A percentile compares a stretch with the other conserved stretches of the same genome.
phyloP scores from a whole-genome alignment of 2,329 filamentous ascomycete species.

The Exophiala lecanii-corni region DNA sequence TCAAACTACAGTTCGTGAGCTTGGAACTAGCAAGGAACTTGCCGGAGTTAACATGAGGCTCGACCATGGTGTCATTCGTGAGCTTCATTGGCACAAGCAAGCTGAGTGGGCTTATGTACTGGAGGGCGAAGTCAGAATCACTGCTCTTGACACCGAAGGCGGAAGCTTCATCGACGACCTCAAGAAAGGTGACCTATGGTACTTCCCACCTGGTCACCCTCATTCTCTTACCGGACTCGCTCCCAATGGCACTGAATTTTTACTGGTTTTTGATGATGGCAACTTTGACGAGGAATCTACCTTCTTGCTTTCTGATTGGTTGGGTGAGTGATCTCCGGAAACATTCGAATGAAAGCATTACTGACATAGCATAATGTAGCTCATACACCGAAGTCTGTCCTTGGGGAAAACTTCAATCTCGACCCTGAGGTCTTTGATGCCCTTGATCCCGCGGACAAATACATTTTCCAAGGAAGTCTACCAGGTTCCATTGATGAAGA shows the following conservation, averaged over 20 bases:
- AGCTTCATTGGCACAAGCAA: conserved; percentile 77
- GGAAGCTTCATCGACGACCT: conserved; percentile 74
- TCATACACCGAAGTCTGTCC: conserved; percentile 66
- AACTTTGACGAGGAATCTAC: conserved; percentile 62
- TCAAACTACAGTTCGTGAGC: conserved; percentile 51
- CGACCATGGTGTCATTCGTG: conserved; percentile 66
- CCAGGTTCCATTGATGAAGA: conserved; percentile 64
- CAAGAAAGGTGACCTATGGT: conserved; percentile 73
- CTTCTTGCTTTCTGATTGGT: conserved; percentile 65
- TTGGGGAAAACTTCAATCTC: conserved; percentile 71
- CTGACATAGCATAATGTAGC: conserved; percentile 35
- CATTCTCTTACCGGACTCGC: conserved; percentile 71
- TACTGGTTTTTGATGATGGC: conserved; percentile 59
- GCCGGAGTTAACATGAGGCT: conserved; percentile 76
- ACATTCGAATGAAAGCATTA: neutral
- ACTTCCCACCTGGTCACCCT: conserved; percentile 72
- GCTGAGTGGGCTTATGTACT: conserved; percentile 75
- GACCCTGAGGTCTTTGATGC: conserved; percentile 66
- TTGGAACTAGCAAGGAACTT: conserved; percentile 53
- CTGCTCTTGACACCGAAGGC: conserved; percentile 69
- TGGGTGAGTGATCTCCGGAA: conserved; percentile 44
- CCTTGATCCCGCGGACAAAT: conserved; percentile 56
- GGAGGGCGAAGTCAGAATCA: conserved; percentile 65
- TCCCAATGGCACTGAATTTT: conserved; percentile 59
- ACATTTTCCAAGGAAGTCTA: conserved; percentile 68